A percentile compares a stretch with the other conserved stretches of the same genome.
These are phyloP conservation scores for Geosmithia putterillii DNA, from an alignment of 2,329 filamentous ascomycete genomes.

Conservation along the genomic window DNA sequence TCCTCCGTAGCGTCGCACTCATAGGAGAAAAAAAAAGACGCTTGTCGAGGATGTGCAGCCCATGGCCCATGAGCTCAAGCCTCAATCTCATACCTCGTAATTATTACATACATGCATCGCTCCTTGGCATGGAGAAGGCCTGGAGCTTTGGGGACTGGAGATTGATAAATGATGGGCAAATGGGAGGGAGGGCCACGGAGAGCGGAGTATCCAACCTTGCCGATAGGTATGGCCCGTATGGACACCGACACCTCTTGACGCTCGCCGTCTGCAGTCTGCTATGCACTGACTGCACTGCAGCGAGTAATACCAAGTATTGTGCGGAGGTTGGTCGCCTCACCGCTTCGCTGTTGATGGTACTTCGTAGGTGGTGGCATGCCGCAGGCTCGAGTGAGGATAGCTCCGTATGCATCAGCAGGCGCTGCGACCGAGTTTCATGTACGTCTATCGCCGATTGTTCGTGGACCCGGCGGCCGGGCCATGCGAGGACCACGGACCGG, in stretches of 20 bases:
- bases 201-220: background rate
- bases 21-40: background rate
- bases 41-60: background rate
- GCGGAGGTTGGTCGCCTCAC: too few relatives aligned
- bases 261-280: too few relatives aligned
- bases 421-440: too few relatives aligned
- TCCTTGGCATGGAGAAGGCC: constrained; percentile 2
- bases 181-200: background rate
- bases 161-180: background rate
- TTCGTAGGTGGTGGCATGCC: background rate
- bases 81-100: background rate
- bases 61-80: background rate
- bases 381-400: background rate
- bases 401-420: too few relatives aligned
- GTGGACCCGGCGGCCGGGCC: too few relatives aligned
- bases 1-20: background rate
- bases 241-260: background rate
- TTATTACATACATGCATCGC: constrained; percentile 2
- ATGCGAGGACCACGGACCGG: too few relatives aligned
- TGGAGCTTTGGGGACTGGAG: too few relatives aligned
- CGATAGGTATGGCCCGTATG: background rate
- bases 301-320: background rate
- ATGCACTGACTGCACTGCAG: too few relatives aligned
- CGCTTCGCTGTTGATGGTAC: background rate
- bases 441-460: too few relatives aligned